Evolutionary conservation across 805 yeast species (phyloP).

Genomic region (Suhomyces xylopsoci): DNA sequence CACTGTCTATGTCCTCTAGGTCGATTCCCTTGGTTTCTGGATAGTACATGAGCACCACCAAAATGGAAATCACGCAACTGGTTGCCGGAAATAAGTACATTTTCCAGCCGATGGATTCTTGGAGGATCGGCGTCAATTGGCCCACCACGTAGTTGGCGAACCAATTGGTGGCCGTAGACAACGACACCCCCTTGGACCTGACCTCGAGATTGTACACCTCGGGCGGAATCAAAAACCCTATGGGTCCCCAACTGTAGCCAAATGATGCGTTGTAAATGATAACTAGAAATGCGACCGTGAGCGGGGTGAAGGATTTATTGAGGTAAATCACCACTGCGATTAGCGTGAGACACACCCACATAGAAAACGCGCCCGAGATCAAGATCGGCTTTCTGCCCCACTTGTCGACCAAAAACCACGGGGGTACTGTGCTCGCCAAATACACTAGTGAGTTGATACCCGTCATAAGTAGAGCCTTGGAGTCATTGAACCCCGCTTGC

Average conservation of each 20-base stretch:
- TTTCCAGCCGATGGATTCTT: constrained; percentile 38
- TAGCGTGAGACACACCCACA: constrained; percentile 35
- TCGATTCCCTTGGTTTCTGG: constrained; percentile 47
- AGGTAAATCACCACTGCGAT: constrained; percentile 35
- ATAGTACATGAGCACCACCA: constrained; percentile 33
- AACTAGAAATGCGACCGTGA: constrained; percentile 39
- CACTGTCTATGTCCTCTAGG: constrained; percentile 39
- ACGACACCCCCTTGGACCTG: constrained; percentile 42
- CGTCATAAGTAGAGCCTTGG: constrained; percentile 43
- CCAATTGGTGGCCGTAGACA: constrained; percentile 47
- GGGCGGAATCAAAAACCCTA: constrained; percentile 43
- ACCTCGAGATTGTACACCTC: constrained; percentile 44
- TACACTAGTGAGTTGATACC: constrained; percentile 42
- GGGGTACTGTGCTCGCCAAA: constrained; percentile 39
- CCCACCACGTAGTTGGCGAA: constrained; percentile 45
- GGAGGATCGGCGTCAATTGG: constrained; percentile 42
- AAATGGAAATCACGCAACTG: constrained; percentile 34
- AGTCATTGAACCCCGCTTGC: constrained; percentile 42
- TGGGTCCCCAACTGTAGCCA: constrained; percentile 48
- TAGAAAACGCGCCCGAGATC: constrained; percentile 37
- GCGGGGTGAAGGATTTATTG: constrained; percentile 32
- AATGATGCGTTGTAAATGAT: constrained; percentile 42
- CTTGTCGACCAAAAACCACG: constrained; percentile 44
- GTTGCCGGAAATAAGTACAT: constrained; percentile 40
- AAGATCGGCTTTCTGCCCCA: constrained; percentile 48